Conservation (phyloP, 108 stramenopile genomes). For the Mediolabrus comicus region DNA sequence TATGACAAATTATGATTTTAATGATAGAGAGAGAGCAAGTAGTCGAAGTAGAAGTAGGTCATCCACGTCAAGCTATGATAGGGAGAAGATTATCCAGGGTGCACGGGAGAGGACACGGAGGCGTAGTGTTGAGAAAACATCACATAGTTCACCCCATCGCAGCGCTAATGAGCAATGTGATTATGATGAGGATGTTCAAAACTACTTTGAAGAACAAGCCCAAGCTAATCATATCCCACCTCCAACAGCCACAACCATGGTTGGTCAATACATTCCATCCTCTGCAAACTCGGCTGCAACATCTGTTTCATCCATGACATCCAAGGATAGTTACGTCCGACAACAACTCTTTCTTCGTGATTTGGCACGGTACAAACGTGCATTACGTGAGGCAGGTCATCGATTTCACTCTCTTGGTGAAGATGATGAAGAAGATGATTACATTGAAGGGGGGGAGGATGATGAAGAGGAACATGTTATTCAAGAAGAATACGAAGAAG, state of each 20-base stretch:
- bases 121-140: too few relatives aligned
- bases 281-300: not conserved
- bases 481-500: not conserved
- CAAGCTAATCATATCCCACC: not conserved
- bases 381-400: not conserved
- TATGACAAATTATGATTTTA: constrained; percentile 3
- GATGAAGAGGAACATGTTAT: not conserved
- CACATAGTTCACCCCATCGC: not conserved
- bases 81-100: not conserved
- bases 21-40: not conserved
- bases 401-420: not conserved
- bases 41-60: not conserved
- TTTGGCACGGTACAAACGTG: not conserved
- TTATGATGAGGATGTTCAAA: not conserved
- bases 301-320: constrained; percentile 17
- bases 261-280: constrained; percentile 5
- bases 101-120: too few relatives aligned
- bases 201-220: not conserved
- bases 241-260: not conserved
- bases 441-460: not conserved
- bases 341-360: constrained; percentile 18
- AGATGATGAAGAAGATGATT: not conserved
- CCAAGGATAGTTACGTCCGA: constrained; percentile 25
- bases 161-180: not conserved
- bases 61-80: not conserved